These are phyloP conservation scores for Ceratobasidium theobromae DNA, from an alignment of 1,284 basidiomycete species.

Conservation along the genomic window DNA sequence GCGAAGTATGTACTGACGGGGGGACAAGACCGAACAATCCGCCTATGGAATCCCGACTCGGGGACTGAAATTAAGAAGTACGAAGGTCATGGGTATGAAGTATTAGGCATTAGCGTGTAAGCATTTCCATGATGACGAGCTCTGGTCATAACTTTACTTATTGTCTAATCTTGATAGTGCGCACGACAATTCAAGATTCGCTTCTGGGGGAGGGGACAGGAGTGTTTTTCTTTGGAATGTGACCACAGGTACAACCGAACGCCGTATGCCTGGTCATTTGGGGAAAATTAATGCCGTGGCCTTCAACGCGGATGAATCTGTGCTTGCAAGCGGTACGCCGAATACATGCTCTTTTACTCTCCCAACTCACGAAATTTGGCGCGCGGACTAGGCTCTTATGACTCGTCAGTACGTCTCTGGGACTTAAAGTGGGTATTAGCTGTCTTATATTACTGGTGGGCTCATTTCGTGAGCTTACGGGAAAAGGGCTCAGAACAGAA, in stretches of 20 bases:
- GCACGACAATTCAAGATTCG: slow-evolving; percentile 91
- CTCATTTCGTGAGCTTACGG: not conserved
- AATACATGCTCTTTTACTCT: not conserved
- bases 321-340: slow-evolving; percentile 75
- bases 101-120: slow-evolving; percentile 86
- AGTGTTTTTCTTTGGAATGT: slow-evolving; percentile 97
- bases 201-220: slow-evolving; percentile 90
- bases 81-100: slow-evolving; percentile 89
- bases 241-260: slow-evolving; percentile 75
- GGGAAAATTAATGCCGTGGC: slow-evolving; percentile 88
- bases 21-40: slow-evolving; percentile 85
- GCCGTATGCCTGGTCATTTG: slow-evolving; percentile 84
- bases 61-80: slow-evolving; percentile 91
- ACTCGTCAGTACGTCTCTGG: slow-evolving; percentile 86
- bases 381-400: slow-evolving; percentile 81
- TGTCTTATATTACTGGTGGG: not conserved
- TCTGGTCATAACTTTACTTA: slow-evolving; percentile 16
- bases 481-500: slow-evolving; percentile 73
- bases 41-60: slow-evolving; percentile 85
- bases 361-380: slow-evolving; percentile 36
- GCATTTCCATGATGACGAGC: slow-evolving; percentile 42
- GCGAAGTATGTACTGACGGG: slow-evolving; percentile 90
- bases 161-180: slow-evolving; percentile 53
- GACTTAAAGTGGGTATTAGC: slow-evolving; percentile 68
- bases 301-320: slow-evolving; percentile 83